Evolutionary conservation across 208 protist genomes (phyloP), one percentile per base, ranked within the genome.

Genomic region (Novymonas esmeraldas): DNA sequence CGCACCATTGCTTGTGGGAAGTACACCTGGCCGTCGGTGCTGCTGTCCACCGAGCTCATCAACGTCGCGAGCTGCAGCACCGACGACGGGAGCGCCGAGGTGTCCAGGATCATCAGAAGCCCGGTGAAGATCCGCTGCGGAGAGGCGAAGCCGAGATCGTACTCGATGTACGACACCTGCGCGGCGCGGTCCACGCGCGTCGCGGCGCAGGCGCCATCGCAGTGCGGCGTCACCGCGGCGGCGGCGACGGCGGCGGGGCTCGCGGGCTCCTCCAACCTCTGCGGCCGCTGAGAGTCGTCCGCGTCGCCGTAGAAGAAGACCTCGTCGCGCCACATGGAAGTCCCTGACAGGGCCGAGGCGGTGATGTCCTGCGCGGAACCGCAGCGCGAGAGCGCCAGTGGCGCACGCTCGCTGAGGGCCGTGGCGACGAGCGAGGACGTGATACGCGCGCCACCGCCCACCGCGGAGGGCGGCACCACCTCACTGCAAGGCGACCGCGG

Each of bases 91-190:
- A 94, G 50, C 18, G 52, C 49, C 1, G 81, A 42, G 9, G 71
- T 79, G 74, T 92, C 77, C 11, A 94, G 70, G 6, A 92, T 55
- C 22, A 89, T 42, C 42, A 89, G 55, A 10, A 94, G 51, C 16
- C 64, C 81, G 14, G 73, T 63, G 70, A 92, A 92, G 22, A 69
- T 34, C 44, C 70, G 59, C 55, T 71, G 72, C 20, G 64, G 55
- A 11, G 56, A 7, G 3, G 33, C 48, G 20, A 28, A 3, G 16
- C 82, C 82, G 38, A 89, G 71, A 29, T 85, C 76, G 22, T 79
- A 76, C 33, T 76, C 64, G 9, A 89, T 72, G 33, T 46, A 76
- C 28, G 39, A 28, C 0, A 42, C 39, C 5, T 14, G 55, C 5
- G 3, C 14, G 10, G 14, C 10, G 10, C 20, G 38, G 2, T 51